Percentiles rank a stretch among this genome's conserved stretches.
phyloP scores from a whole-genome alignment of 768 basidiomycete species.

The Daedaleopsis nitida region DNA sequence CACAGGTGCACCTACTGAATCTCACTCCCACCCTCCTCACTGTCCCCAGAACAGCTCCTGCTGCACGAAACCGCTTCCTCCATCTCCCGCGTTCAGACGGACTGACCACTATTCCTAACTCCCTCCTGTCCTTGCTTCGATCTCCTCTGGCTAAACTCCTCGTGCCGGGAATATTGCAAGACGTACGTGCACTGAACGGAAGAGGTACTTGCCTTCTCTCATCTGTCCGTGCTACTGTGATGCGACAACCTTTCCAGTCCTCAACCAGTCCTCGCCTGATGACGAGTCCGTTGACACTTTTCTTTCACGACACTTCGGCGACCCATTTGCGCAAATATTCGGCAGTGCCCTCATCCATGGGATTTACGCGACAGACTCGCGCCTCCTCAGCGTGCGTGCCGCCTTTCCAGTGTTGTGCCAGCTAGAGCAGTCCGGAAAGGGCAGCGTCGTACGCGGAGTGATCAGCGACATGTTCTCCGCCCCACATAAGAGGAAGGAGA shows the following conservation, averaged over 20 bases:
- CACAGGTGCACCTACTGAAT: conserved; percentile 74
- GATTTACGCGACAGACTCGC: conserved; percentile 87
- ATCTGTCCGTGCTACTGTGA: too few relatives aligned
- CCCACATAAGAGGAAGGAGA: conserved; percentile 5
- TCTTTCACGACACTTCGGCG: conserved; percentile 72
- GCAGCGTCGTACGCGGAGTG: conserved; percentile 69
- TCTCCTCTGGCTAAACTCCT: conserved; percentile 48
- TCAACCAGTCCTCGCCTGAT: conserved; percentile 12
- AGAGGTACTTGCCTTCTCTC: neutral
- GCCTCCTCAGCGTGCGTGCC: conserved; percentile 70
- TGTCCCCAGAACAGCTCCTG: conserved; percentile 64
- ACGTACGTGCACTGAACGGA: conserved; percentile 46
- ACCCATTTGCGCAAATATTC: conserved; percentile 68
- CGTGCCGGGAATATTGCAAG: conserved; percentile 55
- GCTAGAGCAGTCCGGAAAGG: conserved; percentile 64
- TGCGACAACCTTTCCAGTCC: neutral
- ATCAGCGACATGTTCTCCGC: conserved; percentile 27
- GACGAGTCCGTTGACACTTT: conserved; percentile 89
- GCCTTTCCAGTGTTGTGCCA: conserved; percentile 78
- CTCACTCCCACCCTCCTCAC: conserved; percentile 63
- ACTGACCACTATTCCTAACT: conserved; percentile 51
- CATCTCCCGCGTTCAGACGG: conserved; percentile 54
- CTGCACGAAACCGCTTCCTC: conserved; percentile 79
- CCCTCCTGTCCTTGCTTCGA: conserved; percentile 38
- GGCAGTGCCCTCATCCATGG: conserved; percentile 86